phyloP scores from a whole-genome alignment of 345 rosid genomes.

The Hibiscus mutabilis region DNA sequence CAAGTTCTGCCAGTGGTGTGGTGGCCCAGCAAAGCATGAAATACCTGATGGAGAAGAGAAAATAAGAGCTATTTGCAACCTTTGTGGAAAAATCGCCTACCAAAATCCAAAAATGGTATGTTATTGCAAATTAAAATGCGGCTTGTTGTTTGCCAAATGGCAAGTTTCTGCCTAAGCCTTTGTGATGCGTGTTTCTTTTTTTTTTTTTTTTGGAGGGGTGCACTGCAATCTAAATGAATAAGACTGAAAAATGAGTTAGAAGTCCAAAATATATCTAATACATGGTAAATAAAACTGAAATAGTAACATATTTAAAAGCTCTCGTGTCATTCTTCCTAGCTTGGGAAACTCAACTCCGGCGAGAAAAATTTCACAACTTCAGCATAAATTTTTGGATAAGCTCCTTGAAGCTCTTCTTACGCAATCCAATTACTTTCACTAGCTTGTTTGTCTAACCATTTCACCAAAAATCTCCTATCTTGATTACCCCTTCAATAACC shows the following conservation, averaged over 20 bases:
- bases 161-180: neutral
- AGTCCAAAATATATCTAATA: too few relatives aligned
- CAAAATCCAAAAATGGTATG: slow-evolving; percentile 97
- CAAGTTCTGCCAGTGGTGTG: slow-evolving; percentile 96
- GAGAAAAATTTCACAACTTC: neutral
- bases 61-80: slow-evolving; percentile 74
- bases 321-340: neutral
- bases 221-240: too few relatives aligned
- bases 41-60: slow-evolving; percentile 92
- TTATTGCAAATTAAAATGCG: neutral
- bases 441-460: too few relatives aligned
- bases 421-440: too few relatives aligned
- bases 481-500: too few relatives aligned
- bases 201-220: too few relatives aligned
- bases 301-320: neutral
- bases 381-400: neutral
- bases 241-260: too few relatives aligned
- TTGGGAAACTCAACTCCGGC: neutral
- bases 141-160: neutral
- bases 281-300: too few relatives aligned
- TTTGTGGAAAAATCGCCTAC: slow-evolving; percentile 70
- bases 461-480: too few relatives aligned
- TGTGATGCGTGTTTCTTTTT: neutral
- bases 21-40: slow-evolving; percentile 85
- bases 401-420: neutral